Evolutionary conservation across 2,329 filamentous ascomycete species (phyloP).

Genomic region (Ascochyta rabiei): DNA sequence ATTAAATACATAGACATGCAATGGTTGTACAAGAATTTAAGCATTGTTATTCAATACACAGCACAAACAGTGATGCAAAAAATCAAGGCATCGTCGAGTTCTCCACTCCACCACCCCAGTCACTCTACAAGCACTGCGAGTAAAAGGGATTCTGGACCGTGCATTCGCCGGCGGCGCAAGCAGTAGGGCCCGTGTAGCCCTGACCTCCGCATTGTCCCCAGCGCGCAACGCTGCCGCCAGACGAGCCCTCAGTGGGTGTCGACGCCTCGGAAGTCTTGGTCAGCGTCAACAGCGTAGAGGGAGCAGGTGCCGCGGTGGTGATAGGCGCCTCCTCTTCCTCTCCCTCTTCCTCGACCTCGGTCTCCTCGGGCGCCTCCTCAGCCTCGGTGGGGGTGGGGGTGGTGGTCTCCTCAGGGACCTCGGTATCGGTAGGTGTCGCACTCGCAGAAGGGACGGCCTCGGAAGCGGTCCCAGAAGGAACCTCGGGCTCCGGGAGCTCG

Average conservation of each 20-base stretch:
- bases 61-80: no score
- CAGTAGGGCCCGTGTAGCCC: conserved; percentile 46
- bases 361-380: background rate
- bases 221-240: conserved; percentile 15
- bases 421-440: background rate
- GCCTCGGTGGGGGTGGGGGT: background rate
- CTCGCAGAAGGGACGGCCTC: background rate
- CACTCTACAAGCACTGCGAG: conserved; percentile 45
- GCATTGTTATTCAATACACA: no score
- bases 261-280: conserved; percentile 6
- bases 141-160: conserved; percentile 50
- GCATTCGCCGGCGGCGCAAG: conserved; percentile 49
- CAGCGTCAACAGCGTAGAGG: conserved; percentile 7
- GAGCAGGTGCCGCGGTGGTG: background rate
- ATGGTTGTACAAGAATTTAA: background rate
- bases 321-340: background rate
- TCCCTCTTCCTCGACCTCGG: background rate
- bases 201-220: conserved; percentile 51
- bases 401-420: background rate
- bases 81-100: background rate
- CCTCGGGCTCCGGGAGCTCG: background rate
- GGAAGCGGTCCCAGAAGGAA: background rate
- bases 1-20: background rate
- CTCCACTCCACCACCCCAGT: background rate
- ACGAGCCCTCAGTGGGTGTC: conserved; percentile 3